Base-by-base conservation (phyloP, 2,329 filamentous ascomycete species). In the Alternaria hordeiaustralica region DNA sequence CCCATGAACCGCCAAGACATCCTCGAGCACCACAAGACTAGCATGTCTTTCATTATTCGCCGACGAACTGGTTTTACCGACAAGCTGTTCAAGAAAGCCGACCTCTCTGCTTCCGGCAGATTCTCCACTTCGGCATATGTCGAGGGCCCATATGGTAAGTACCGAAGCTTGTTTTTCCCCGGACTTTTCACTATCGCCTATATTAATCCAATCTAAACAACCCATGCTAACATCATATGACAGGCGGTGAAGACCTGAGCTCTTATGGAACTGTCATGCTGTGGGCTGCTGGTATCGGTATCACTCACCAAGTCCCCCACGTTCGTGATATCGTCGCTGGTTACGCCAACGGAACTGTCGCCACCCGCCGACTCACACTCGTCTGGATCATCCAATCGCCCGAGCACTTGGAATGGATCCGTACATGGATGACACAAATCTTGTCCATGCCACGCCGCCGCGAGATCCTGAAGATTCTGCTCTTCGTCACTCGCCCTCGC, bases 381-480 rank as follows among this genome's bases (percentile, higher is more conserved):
- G 88, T 97, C 64, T 98, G 96, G 96, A 90, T 97, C 75, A 92
- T 98, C 68, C 93, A 96, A 65, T 93, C 94, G 59, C 91, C 92
- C 41, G 92, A 97, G 74, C 90, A 95, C 60, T 87, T 98, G 8
- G 93, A 97, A 79, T 98, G 96, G 95, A 92, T 97, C 63, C 89
- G 93, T 8, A 92, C 93, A 6, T 98, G 92, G 90, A 94, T 94
- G 92, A 93, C 91, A 4, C 86, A 90, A 74, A 93, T 98, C 58
- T 85, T 98, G 30, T 87, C 87, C 60, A 90, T 97, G 86, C 91
- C 93, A 12, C 87, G 89, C 71, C 90, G 94, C 58, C 89, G 92
- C 62, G 93, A 97, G 54, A 86, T 97, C 28, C 87, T 99, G 47
- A 90, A 89, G 71, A 92, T 98, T 73, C 89, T 95, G 72, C 87